Conservation (phyloP, 1,139 yeast genomes). For the Blastobotrys ciferrii region DNA sequence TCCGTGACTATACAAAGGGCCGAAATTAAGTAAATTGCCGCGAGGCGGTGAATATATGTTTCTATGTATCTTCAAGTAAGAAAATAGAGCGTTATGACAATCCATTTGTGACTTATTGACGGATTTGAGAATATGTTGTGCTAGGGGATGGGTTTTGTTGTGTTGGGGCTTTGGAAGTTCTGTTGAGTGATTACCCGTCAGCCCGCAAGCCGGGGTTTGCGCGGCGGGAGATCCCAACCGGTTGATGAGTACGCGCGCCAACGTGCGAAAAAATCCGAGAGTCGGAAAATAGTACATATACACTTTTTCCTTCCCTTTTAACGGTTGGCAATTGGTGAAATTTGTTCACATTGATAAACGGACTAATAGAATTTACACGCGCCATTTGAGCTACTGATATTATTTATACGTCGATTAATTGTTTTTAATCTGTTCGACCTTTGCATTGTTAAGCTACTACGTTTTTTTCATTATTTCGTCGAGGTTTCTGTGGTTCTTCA, state of each 20-base stretch:
- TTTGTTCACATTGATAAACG: neutral
- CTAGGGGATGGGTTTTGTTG: neutral
- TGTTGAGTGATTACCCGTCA: neutral
- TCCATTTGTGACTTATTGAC: too few species aligned
- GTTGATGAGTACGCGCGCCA: slow-evolving; percentile 7
- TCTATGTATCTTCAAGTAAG: too few species aligned
- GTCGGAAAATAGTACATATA: neutral
- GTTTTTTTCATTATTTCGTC: neutral
- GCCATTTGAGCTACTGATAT: neutral
- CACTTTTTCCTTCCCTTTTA: neutral
- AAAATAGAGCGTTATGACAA: too few species aligned
- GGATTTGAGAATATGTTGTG: neutral
- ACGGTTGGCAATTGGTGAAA: neutral
- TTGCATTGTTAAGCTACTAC: neutral
- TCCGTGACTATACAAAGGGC: too few species aligned
- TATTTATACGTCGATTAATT: neutral
- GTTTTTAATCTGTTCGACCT: neutral
- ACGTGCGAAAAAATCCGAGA: neutral
- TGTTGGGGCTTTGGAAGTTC: slow-evolving; percentile 5
- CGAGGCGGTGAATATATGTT: too few species aligned
- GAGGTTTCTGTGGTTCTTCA: neutral
- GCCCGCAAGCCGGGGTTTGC: neutral
- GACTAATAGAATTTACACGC: neutral
- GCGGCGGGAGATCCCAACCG: slow-evolving; percentile 3
- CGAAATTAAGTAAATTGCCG: too few species aligned